A percentile compares a stretch with the other conserved stretches of the same genome.
Conservation (phyloP, 2,329 filamentous ascomycete genomes). For the Neocatenulostroma microsporum region DNA sequence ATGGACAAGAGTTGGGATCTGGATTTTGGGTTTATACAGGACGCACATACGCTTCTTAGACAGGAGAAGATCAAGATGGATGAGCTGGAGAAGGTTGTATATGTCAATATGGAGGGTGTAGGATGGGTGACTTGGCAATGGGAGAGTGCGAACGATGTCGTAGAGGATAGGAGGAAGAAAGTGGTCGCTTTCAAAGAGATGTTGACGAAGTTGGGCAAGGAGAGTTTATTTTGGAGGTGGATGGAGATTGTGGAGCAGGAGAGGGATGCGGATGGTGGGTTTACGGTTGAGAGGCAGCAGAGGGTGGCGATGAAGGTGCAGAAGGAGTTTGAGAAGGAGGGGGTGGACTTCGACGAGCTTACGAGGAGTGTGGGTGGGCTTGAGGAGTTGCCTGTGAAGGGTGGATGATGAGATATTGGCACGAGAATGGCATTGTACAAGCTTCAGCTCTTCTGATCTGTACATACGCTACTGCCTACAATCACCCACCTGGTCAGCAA, state of each 20-base stretch:
- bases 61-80: conserved; percentile 51
- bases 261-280: conserved; percentile 68
- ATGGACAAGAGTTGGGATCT: conserved; percentile 82
- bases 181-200: conserved; percentile 74
- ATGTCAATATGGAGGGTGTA: conserved; percentile 60
- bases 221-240: conserved; percentile 85
- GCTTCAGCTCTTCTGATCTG: too few species aligned
- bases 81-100: conserved; percentile 63
- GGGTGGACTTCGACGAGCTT: conserved; percentile 74
- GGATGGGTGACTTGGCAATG: conserved; percentile 51
- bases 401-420: too few species aligned
- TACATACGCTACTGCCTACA: too few species aligned
- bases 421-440: too few species aligned
- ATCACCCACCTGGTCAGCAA: too few species aligned
- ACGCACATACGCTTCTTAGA: conserved; percentile 61
- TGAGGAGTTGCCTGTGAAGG: conserved; percentile 42
- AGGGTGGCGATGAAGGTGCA: conserved; percentile 66
- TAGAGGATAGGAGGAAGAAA: conserved; percentile 61
- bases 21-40: conserved; percentile 74
- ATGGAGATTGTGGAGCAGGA: conserved; percentile 89
- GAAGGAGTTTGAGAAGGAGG: conserved; percentile 64
- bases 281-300: conserved; percentile 65
- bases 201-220: conserved; percentile 68
- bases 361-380: conserved; percentile 63
- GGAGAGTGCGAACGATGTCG: conserved; percentile 37